phyloP scores from a whole-genome alignment of 2,329 filamentous ascomycete species.

The Alternaria conjuncta region DNA sequence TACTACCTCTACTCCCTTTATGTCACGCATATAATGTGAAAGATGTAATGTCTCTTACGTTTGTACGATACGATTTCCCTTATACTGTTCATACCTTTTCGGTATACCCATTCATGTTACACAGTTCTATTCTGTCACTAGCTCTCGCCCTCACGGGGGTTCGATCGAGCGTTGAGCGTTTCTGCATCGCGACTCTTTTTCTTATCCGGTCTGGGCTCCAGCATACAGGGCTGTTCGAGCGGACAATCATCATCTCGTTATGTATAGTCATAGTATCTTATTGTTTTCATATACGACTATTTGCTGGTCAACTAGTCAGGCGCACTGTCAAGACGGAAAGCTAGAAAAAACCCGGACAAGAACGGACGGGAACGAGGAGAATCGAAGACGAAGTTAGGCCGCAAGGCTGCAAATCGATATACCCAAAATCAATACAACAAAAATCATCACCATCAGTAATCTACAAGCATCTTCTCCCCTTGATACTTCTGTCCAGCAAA shows the following conservation, averaged over 20 bases:
- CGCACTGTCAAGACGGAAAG: not conserved
- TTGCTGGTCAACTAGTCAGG: not conserved
- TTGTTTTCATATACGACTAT: not conserved
- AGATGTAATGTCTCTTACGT: conserved; percentile 8
- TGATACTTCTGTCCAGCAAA: not conserved
- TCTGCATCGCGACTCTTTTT: not conserved
- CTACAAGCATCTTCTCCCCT: not conserved
- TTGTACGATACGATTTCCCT: conserved; percentile 16
- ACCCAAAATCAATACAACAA: not conserved
- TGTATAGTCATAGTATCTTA: conserved; percentile 4
- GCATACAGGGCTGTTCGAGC: conserved; percentile 13
- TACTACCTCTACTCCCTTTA: not conserved
- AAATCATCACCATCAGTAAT: not conserved
- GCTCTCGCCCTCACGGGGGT: conserved; percentile 22
- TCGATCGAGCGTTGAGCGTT: conserved; percentile 27
- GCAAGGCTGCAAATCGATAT: not conserved
- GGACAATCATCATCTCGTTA: not conserved
- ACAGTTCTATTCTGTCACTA: conserved; percentile 5
- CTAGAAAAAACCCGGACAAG: not conserved
- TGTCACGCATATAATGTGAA: conserved; percentile 1
- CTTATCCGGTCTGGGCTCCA: conserved; percentile 10
- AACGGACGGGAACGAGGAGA: not conserved
- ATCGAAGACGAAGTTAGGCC: not conserved
- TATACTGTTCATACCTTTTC: not conserved
- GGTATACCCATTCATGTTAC: conserved; percentile 3